Percentiles rank a stretch among this genome's conserved stretches.
phyloP scores from a whole-genome alignment of 495 filamentous ascomycete species.

The Xylaria intraflava region DNA sequence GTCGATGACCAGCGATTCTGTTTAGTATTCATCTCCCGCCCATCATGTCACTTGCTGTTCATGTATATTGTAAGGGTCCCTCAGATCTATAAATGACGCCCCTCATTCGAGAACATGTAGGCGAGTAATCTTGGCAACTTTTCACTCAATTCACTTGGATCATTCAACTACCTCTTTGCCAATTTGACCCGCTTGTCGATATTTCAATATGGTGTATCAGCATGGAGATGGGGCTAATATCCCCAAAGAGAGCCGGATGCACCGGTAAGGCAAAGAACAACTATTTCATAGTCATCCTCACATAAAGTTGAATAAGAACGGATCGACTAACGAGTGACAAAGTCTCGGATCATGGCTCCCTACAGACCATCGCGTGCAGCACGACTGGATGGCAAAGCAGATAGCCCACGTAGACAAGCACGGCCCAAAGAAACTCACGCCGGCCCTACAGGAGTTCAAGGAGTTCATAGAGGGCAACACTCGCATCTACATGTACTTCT shows the following conservation, averaged over 20 bases:
- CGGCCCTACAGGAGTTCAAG: conserved; percentile 43
- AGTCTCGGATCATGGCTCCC: conserved; percentile 50
- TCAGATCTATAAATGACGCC: too few relatives aligned
- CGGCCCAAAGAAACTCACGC: conserved; percentile 35
- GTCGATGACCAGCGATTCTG: conserved; percentile 8
- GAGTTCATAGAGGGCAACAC: conserved; percentile 41
- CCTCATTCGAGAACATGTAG: too few relatives aligned
- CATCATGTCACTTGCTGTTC: background rate
- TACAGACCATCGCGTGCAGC: conserved; percentile 44
- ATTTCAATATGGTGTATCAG: conserved; percentile 37
- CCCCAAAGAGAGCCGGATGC: conserved; percentile 33
- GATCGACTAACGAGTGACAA: background rate
- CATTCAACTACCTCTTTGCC: background rate
- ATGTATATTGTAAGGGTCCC: too few relatives aligned
- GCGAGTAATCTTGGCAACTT: too few relatives aligned
- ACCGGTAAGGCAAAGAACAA: conserved; percentile 20
- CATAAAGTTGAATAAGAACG: conserved; percentile 8
- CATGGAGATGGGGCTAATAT: conserved; percentile 40
- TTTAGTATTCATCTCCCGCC: background rate
- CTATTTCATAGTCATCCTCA: background rate
- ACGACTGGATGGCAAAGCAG: conserved; percentile 41
- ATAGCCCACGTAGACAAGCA: conserved; percentile 41
- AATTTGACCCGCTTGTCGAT: background rate
- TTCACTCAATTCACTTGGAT: too few relatives aligned
- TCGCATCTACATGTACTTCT: conserved; percentile 47